Conservation (phyloP, 1,284 basidiomycete species). For the Stereum hirsutum region DNA sequence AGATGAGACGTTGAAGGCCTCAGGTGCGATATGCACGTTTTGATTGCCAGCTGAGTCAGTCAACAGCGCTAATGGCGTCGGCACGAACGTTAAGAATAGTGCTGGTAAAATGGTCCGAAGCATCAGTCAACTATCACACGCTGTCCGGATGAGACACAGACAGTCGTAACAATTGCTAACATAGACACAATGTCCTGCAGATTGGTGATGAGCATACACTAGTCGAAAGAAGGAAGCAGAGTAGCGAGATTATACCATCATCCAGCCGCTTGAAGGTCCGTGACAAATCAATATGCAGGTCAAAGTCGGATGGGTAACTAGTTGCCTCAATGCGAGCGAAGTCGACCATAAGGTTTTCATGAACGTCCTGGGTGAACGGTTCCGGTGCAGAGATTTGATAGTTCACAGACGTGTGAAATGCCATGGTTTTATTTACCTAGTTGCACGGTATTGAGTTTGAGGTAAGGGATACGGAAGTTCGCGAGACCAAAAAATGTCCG, state of each 20-base stretch:
- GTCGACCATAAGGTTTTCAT: constrained; percentile 43
- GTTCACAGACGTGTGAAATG: constrained; percentile 52
- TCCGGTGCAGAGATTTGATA: constrained; percentile 44
- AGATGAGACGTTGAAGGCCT: constrained; percentile 43
- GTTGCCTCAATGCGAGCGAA: constrained; percentile 36
- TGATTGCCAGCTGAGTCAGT: constrained; percentile 36
- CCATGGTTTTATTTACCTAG: constrained; percentile 46
- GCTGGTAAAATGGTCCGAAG: constrained; percentile 13
- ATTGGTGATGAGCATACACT: too few species aligned
- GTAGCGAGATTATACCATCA: too few species aligned
- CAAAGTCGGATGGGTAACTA: constrained; percentile 39
- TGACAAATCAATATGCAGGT: constrained; percentile 44
- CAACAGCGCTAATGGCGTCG: constrained; percentile 42
- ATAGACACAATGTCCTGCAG: constrained; percentile 48
- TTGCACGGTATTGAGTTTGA: too few species aligned
- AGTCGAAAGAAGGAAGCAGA: too few species aligned
- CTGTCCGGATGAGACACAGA: constrained; percentile 20
- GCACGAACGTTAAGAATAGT: constrained; percentile 44
- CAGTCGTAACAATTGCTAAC: constrained; percentile 49
- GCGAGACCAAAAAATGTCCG: too few species aligned
- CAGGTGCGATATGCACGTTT: constrained; percentile 45
- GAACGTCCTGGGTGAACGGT: constrained; percentile 45
- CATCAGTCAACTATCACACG: not conserved
- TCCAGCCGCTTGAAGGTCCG: constrained; percentile 43
- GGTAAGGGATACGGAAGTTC: too few species aligned